phyloP scores from a whole-genome alignment of 169 alveolate species.

The Blepharisma undulans region DNA sequence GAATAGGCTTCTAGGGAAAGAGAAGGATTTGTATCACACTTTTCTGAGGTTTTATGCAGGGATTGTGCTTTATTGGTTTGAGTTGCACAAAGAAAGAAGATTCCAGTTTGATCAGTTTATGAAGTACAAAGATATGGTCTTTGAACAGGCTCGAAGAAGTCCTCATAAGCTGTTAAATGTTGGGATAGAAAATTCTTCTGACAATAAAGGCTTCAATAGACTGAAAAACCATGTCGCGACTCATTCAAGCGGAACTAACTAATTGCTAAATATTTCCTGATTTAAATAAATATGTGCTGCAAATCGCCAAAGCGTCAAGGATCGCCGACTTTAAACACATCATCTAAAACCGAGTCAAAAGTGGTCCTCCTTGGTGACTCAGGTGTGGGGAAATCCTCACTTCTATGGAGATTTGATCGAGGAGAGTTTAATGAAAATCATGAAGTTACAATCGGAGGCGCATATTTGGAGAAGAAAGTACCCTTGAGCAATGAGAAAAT shows the following conservation, averaged over 20 bases:
- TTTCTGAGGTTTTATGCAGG: not conserved
- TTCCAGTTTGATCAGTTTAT: not conserved
- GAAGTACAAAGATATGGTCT: not conserved
- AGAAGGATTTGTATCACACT: not conserved
- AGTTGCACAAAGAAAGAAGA: not conserved
- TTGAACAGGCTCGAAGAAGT: not conserved
- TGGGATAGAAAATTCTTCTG: not conserved
- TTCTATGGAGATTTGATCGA: conserved; percentile 51
- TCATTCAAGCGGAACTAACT: not conserved
- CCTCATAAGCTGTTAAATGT: not conserved
- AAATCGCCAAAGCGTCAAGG: not conserved
- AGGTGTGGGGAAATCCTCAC: conserved; percentile 73
- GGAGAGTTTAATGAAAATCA: conserved; percentile 49
- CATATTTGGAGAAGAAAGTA: conserved; percentile 54
- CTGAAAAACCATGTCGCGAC: not conserved
- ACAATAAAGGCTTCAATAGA: not conserved
- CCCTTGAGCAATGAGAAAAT: conserved; percentile 41
- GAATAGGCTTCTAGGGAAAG: not conserved
- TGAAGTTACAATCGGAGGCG: conserved; percentile 66
- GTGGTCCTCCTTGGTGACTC: conserved; percentile 64
- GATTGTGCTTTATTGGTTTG: not conserved
- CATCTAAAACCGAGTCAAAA: conserved; percentile 47
- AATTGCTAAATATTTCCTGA: not conserved
- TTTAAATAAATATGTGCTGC: not conserved
- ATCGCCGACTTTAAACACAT: not conserved